Percentiles rank a stretch among this genome's conserved stretches.
Evolutionary conservation across 768 basidiomycete species (phyloP).

Genomic region (Lactarius deliciosus): DNA sequence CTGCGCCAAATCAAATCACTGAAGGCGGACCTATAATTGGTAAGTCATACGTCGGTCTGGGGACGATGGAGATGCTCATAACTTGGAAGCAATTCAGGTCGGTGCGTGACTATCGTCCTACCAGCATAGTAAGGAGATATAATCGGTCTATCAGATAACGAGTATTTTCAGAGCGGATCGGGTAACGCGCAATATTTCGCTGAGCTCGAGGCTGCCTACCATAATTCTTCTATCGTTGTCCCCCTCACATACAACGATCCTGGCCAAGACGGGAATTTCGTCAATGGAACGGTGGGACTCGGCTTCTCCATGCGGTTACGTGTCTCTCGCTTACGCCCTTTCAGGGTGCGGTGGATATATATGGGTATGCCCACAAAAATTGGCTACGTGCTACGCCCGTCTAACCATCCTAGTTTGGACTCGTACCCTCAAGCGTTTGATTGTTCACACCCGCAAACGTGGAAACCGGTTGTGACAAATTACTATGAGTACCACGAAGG

Average conservation of each 20-base stretch:
- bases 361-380: constrained; percentile 47
- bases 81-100: constrained; percentile 50
- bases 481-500: constrained; percentile 64
- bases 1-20: constrained; percentile 64
- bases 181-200: constrained; percentile 56
- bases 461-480: constrained; percentile 62
- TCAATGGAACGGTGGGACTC: constrained; percentile 61
- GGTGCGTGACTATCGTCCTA: constrained; percentile 38
- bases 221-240: constrained; percentile 56
- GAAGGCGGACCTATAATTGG: constrained; percentile 75
- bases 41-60: constrained; percentile 33
- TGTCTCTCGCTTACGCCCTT: not conserved
- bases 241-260: constrained; percentile 78
- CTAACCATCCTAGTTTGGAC: constrained; percentile 39
- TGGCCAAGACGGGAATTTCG: constrained; percentile 55
- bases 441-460: constrained; percentile 67
- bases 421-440: constrained; percentile 80
- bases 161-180: constrained; percentile 56
- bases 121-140: not conserved
- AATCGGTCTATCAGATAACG: constrained; percentile 57
- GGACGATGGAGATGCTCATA: not conserved
- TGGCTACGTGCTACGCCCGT: not conserved
- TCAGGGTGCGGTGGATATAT: constrained; percentile 72
- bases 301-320: not conserved
- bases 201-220: constrained; percentile 58